Conservation (phyloP, 2,329 filamentous ascomycete genomes). For the Aspergillus ochraceus region DNA sequence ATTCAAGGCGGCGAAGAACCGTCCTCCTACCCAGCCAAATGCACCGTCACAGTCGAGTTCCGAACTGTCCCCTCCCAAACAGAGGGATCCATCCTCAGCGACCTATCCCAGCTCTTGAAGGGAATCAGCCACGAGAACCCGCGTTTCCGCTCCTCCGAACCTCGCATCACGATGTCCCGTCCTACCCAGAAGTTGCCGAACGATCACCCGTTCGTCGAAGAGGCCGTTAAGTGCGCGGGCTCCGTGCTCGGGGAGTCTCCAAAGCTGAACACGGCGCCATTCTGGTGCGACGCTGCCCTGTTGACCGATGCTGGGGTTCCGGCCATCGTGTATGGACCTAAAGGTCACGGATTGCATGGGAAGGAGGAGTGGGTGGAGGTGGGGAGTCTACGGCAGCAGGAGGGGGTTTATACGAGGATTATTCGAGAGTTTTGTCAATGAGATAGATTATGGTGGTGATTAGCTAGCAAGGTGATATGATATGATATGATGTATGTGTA, state of each 20-base stretch:
- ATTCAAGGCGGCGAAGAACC: conserved; percentile 54
- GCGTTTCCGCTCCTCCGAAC: conserved; percentile 41
- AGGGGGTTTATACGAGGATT: conserved; percentile 19
- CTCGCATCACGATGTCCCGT: conserved; percentile 45
- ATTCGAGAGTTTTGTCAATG: conserved; percentile 22
- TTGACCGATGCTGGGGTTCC: conserved; percentile 48
- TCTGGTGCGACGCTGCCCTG: conserved; percentile 56
- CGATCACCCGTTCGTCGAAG: conserved; percentile 44
- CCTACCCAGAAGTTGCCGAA: conserved; percentile 43
- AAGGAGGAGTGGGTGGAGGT: conserved; percentile 54
- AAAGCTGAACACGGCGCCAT: conserved; percentile 33
- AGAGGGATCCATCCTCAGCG: conserved; percentile 33
- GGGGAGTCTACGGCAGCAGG: conserved; percentile 42
- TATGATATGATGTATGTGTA: too few relatives aligned
- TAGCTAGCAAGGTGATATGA: too few relatives aligned
- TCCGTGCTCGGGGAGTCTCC: conserved; percentile 28
- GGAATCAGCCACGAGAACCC: conserved; percentile 32
- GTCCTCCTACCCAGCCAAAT: conserved; percentile 53
- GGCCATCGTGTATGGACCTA: conserved; percentile 49
- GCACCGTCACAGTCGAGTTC: conserved; percentile 51
- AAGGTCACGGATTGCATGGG: conserved; percentile 51
- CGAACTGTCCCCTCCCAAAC: conserved; percentile 51
- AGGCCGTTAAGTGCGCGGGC: conserved; percentile 30
- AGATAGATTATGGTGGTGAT: not conserved
- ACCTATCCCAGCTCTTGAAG: conserved; percentile 41